Base-by-base conservation (phyloP, 164 flowering plant species). In the Annona squamosa region DNA sequence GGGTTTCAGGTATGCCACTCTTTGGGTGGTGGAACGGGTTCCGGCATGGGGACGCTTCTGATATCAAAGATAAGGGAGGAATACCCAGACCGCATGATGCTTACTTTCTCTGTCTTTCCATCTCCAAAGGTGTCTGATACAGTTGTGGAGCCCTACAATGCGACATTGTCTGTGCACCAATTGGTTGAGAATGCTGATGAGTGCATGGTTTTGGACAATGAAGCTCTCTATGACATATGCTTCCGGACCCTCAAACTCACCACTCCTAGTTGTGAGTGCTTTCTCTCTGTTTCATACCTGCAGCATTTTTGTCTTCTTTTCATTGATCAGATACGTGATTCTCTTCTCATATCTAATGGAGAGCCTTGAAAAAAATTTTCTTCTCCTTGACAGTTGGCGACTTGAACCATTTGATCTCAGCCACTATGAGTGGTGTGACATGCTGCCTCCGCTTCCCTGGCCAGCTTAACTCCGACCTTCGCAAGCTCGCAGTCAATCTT, bases 371-470 rank as follows among this genome's bases (percentile, higher is more conserved):
- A 26, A 26, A 26, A 26, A 43, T 42, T 42, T 2, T 12, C 47
- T 12, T 16, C 5, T 41, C 6, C 43, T 3, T 26, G 16, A 4
- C 81, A 84, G 87, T 84, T 81, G 87, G 87, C 46, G 87, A 84
- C 61, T 71, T 84, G 73, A 82, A 84, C 69, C 87, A 84, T 65
- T 71, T 84, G 74, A 84, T 84, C 5, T 84, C 87, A 52, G 84
- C 85, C 63, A 84, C 87, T 69, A 84, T 84, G 87, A 84, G 87
- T 71, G 87, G 87, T 42, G 87, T 84, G 12, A 84, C 87, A 17
- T 85, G 87, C 84, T 85, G 87, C 68, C 84, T 85, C 43, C 85
- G 87, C 7, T 84, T 84, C 83, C 86, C 86, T 26, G 86, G 86
- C 12, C 86, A 84, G 64, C 81, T 84, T 46, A 84, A 84, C 69